Evolutionary conservation across 495 filamentous ascomycete genomes (phyloP).

Genomic region (Echria macrotheca): DNA sequence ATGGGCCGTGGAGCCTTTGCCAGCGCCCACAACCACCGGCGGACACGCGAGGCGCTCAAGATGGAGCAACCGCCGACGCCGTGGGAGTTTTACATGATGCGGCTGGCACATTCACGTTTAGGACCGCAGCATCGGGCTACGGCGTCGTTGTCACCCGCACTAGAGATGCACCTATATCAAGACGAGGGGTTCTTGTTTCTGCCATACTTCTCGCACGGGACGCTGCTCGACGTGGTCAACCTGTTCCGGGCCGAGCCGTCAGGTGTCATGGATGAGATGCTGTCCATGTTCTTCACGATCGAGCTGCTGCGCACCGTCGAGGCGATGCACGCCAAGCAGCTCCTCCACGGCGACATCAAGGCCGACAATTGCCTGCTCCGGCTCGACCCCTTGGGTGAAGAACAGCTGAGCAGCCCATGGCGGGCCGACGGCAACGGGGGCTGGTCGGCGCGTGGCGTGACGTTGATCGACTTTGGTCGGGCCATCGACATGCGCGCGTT

Average conservation of each 20-base stretch:
- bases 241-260: conserved; percentile 64
- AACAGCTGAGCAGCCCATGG: conserved; percentile 49
- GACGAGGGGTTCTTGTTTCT: conserved; percentile 82
- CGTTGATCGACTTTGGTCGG: conserved; percentile 90
- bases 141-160: conserved; percentile 70
- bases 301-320: conserved; percentile 90
- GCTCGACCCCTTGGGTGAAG: conserved; percentile 46
- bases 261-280: conserved; percentile 74
- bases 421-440: conserved; percentile 64
- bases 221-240: conserved; percentile 89
- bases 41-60: conserved; percentile 77
- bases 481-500: conserved; percentile 91
- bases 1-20: conserved; percentile 49
- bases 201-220: conserved; percentile 84
- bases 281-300: conserved; percentile 92
- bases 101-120: conserved; percentile 68
- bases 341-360: conserved; percentile 93
- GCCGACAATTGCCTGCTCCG: conserved; percentile 91
- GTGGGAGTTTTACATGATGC: conserved; percentile 98
- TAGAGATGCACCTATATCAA: conserved; percentile 82
- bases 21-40: conserved; percentile 39
- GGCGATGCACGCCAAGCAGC: conserved; percentile 68
- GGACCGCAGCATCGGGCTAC: conserved; percentile 58
- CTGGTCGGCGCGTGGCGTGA: conserved; percentile 75
- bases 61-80: conserved; percentile 78